Evolutionary conservation across 352 stramenopile species (phyloP).

Genomic region (Phytophthora rubi): DNA sequence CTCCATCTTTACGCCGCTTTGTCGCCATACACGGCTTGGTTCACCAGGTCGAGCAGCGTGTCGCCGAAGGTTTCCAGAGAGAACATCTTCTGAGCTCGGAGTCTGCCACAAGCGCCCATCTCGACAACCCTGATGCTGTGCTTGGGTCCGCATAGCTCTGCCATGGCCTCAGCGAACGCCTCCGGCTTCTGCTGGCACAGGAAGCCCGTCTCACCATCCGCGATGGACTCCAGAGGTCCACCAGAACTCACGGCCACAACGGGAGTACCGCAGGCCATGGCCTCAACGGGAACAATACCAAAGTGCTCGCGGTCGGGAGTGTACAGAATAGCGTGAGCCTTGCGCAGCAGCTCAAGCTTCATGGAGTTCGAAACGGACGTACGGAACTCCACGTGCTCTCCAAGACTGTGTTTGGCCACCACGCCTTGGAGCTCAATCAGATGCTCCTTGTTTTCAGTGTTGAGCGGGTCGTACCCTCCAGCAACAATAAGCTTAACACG

Average conservation of each 20-base stretch:
- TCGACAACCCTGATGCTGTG: conserved; percentile 38
- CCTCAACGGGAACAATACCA: conserved; percentile 98
- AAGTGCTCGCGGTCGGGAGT: conserved; percentile 98
- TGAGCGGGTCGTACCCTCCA: conserved; percentile 96
- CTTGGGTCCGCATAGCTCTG: conserved; percentile 50
- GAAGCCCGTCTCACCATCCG: conserved; percentile 88
- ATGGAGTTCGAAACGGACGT: conserved; percentile 89
- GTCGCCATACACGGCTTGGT: conserved; percentile 44
- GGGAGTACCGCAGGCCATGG: conserved; percentile 95
- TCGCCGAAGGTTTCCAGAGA: conserved; percentile 81
- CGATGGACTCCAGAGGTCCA: conserved; percentile 97
- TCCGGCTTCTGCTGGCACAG: conserved; percentile 67
- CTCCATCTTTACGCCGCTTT: conserved; percentile 10
- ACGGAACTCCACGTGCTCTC: conserved; percentile 85
- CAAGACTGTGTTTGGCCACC: conserved; percentile 57
- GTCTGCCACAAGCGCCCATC: conserved; percentile 60
- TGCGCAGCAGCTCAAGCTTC: conserved; percentile 87
- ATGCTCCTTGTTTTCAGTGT: conserved; percentile 97
- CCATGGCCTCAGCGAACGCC: conserved; percentile 72
- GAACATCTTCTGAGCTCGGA: conserved; percentile 63
- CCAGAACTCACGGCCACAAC: conserved; percentile 95
- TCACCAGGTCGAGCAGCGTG: conserved; percentile 59
- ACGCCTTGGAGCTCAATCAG: conserved; percentile 89
- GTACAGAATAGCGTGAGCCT: conserved; percentile 93
- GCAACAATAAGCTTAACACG: conserved; percentile 91